These are phyloP conservation scores for Solanum aculeatissimum DNA, from an alignment of 305 asterid genomes.

Conservation along the genomic window DNA sequence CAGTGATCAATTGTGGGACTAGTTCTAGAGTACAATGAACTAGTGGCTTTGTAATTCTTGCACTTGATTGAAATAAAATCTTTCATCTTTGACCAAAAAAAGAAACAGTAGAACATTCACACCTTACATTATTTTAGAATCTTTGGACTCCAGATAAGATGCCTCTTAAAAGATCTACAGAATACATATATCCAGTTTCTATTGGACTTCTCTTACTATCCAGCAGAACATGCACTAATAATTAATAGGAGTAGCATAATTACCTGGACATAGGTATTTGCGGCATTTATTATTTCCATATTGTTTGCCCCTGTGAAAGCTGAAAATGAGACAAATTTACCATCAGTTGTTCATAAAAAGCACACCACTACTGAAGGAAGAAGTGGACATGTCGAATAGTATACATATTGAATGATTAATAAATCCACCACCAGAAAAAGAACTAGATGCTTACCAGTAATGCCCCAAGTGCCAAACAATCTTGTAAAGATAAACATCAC, in stretches of 20 bases:
- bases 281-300: slow-evolving; percentile 61
- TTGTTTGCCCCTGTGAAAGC: slow-evolving; percentile 83
- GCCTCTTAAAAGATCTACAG: background rate
- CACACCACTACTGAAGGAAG: background rate
- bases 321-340: slow-evolving; percentile 17
- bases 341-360: slow-evolving; percentile 1
- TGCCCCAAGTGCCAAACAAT: slow-evolving; percentile 59
- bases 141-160: background rate
- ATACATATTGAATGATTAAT: background rate
- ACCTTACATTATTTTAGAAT: background rate
- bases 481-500: slow-evolving; percentile 72
- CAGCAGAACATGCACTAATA: background rate
- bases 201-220: background rate
- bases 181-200: background rate
- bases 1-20: too few relatives aligned
- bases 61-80: too few relatives aligned
- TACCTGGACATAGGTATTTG: slow-evolving; percentile 92
- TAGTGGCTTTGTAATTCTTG: too few relatives aligned
- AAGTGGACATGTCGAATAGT: background rate
- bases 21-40: too few relatives aligned
- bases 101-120: background rate
- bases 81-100: too few relatives aligned
- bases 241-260: background rate
- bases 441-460: slow-evolving; percentile 39
- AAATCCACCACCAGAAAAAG: background rate